Evolutionary conservation across 2,329 filamentous ascomycete species (phyloP).

Genomic region (Gaeumannomyces tritici): DNA sequence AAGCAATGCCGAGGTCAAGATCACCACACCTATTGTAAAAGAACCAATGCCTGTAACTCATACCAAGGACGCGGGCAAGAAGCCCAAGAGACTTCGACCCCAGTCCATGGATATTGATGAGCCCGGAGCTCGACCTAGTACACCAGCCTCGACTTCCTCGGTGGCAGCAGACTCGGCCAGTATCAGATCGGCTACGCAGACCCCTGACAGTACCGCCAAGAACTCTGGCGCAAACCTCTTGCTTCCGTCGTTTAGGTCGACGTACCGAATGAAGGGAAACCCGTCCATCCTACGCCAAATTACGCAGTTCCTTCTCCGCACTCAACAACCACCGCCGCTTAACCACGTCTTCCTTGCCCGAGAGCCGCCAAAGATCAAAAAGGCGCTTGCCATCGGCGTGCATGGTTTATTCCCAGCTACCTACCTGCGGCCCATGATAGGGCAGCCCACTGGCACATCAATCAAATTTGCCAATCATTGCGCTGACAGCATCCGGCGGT

Average conservation of each 20-base stretch:
- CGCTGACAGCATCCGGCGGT: constrained; percentile 73
- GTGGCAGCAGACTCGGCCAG: constrained; percentile 20
- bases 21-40: constrained; percentile 9
- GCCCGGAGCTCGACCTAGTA: constrained; percentile 21
- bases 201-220: constrained; percentile 21
- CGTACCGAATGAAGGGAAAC: constrained; percentile 57
- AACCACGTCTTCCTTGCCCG: constrained; percentile 66
- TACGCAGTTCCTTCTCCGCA: constrained; percentile 44
- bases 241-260: constrained; percentile 59
- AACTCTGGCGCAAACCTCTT: constrained; percentile 48
- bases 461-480: constrained; percentile 85
- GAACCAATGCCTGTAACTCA: constrained; percentile 4
- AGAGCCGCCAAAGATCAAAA: constrained; percentile 64
- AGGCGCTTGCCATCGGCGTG: constrained; percentile 84
- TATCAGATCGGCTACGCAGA: constrained; percentile 9
- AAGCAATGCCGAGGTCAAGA: constrained; percentile 31
- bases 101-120: constrained; percentile 38
- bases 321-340: constrained; percentile 42
- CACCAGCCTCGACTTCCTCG: constrained; percentile 22
- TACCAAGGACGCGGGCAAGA: constrained; percentile 22
- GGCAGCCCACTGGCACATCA: constrained; percentile 91
- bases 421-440: constrained; percentile 80
- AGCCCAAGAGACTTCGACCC: constrained; percentile 34
- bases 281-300: constrained; percentile 64
- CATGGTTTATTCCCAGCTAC: constrained; percentile 90